Conservation (phyloP, 2,329 filamentous ascomycete species). For the Phialophora macrospora region DNA sequence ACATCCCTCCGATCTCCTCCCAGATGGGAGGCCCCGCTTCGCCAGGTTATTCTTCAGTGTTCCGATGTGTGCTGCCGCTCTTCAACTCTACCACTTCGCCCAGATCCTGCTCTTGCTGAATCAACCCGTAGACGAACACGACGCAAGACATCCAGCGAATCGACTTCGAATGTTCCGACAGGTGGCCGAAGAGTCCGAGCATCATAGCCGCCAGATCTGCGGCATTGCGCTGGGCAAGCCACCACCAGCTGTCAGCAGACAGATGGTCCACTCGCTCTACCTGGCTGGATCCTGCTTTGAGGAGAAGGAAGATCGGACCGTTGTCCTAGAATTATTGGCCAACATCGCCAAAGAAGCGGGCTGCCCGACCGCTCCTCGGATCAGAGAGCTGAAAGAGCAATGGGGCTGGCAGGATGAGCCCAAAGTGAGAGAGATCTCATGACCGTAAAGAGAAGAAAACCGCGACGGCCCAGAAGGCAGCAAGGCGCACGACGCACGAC, state of each 20-base stretch:
- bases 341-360: conserved; percentile 67
- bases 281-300: conserved; percentile 66
- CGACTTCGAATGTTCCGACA: conserved; percentile 62
- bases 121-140: conserved; percentile 60
- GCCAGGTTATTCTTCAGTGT: conserved; percentile 64
- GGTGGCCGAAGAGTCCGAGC: conserved; percentile 60
- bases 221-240: conserved; percentile 63
- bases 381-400: conserved; percentile 42
- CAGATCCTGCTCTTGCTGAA: conserved; percentile 66
- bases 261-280: conserved; percentile 64
- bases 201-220: conserved; percentile 66
- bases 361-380: conserved; percentile 67
- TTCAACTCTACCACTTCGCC: conserved; percentile 69
- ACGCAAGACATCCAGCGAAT: conserved; percentile 58
- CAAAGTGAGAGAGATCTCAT: conserved; percentile 22
- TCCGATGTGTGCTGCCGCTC: conserved; percentile 68
- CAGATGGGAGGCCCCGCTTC: conserved; percentile 50
- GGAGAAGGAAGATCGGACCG: conserved; percentile 58
- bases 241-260: conserved; percentile 62
- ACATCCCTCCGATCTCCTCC: conserved; percentile 41
- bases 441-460: neutral
- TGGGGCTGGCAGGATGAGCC: conserved; percentile 32
- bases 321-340: conserved; percentile 61
- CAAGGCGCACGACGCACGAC: neutral
- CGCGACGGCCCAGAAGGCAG: neutral